Evolutionary conservation across 2,329 filamentous ascomycete genomes (phyloP), one percentile per base, ranked within the genome.

Genomic region (Alternaria gaisen): DNA sequence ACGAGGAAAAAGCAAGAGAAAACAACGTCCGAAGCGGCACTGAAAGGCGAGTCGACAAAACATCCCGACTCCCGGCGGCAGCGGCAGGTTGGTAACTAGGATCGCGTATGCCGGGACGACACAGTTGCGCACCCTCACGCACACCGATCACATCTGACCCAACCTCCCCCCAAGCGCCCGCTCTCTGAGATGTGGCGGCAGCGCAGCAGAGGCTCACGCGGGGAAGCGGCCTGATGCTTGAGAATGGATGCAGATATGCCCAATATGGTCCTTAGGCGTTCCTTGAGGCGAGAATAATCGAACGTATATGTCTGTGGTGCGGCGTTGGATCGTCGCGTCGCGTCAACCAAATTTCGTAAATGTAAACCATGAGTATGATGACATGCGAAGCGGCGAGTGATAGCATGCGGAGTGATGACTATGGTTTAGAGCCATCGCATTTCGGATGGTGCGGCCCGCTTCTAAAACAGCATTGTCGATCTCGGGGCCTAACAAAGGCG

Each of bases 181-280:
- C 32, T 16, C 32, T 6, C 32, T 30, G 28, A 30, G 28, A 14
- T 36, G 32, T 36, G 32, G 14, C 32, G 32, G 32, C 32, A 36
- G 32, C 32, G 70, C 67, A 65, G 68, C 57, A 20, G 51, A 22
- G 52, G 38, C 61, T 61, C 67, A 64, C 54, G 61, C 59, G 65
- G 67, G 63, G 60, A 66, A 61, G 61, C 61, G 60, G 62, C 50
- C 47, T 50, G 51, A 52, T 22, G 61, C 24, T 64, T 36, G 59
- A 68, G 43, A 58, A 8, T 14, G 24, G 32, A 66, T 65, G 60
- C 60, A 66, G 44, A 56, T 56, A 53, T 61, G 58, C 36, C 26
- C 43, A 41, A 47, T 44, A 28, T 53, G n/a, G 34, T 58, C 44
- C 40, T 40, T 58, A 57, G 58, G 56, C 54, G 61, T 38, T 56